Conservation (phyloP, 2,329 filamentous ascomycete genomes). For the Didymellaceae sp. region DNA sequence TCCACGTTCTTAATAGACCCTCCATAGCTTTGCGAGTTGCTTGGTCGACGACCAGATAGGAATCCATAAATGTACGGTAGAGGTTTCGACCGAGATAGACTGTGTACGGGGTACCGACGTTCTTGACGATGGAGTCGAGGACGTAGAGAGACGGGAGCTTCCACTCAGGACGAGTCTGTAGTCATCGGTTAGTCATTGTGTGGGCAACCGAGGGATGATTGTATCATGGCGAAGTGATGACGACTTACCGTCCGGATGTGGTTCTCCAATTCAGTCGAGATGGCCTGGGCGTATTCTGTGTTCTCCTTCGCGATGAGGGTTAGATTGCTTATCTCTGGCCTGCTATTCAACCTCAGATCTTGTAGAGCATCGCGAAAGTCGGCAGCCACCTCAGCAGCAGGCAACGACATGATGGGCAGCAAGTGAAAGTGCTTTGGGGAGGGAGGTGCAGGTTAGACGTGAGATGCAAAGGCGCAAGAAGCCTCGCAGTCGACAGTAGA, state of each 20-base stretch:
- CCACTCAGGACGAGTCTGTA: conserved; percentile 86
- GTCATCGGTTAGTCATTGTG: conserved; percentile 32
- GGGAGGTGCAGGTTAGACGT: conserved; percentile 33
- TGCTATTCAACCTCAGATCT: conserved; percentile 88
- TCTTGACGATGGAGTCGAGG: conserved; percentile 97
- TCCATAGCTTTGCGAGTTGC: conserved; percentile 89
- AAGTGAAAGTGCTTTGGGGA: conserved; percentile 25
- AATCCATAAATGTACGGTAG: conserved; percentile 95
- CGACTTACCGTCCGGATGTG: conserved; percentile 93
- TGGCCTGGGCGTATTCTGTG: conserved; percentile 91
- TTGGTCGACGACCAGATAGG: conserved; percentile 87
- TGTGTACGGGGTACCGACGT: conserved; percentile 96
- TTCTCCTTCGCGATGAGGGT: conserved; percentile 98
- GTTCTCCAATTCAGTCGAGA: conserved; percentile 86
- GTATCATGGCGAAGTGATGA: not conserved
- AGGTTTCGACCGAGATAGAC: conserved; percentile 91
- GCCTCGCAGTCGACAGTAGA: conserved; percentile 33
- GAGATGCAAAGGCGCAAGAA: conserved; percentile 31
- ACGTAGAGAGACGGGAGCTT: conserved; percentile 97
- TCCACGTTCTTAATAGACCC: conserved; percentile 98
- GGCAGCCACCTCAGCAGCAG: conserved; percentile 85
- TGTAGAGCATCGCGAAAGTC: conserved; percentile 94
- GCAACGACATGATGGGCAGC: conserved; percentile 66
- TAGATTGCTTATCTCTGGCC: conserved; percentile 95
- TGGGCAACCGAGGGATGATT: not conserved